These are phyloP conservation scores for Yarrowia sp. DNA, from an alignment of 805 yeast genomes.

Conservation along the genomic window DNA sequence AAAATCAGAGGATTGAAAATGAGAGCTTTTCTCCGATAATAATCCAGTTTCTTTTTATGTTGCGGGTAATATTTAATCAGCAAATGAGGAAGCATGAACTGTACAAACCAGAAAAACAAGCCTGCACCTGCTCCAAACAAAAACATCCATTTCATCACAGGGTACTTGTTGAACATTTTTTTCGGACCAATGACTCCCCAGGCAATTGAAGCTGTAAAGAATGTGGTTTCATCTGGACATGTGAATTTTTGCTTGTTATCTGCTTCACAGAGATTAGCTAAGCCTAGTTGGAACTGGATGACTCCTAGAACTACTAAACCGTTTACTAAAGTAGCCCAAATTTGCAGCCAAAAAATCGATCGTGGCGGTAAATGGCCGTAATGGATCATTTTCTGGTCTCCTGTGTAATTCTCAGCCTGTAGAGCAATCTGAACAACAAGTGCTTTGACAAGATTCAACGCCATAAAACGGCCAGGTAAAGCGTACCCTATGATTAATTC, in stretches of 20 bases:
- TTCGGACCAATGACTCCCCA: constrained; percentile 51
- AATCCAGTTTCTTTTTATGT: background rate
- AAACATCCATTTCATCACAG: constrained; percentile 49
- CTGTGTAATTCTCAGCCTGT: constrained; percentile 57
- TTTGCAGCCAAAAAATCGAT: constrained; percentile 50
- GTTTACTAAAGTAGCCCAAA: constrained; percentile 45
- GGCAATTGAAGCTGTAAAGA: constrained; percentile 48
- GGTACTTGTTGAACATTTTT: constrained; percentile 43
- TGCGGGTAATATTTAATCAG: background rate
- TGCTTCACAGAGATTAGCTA: constrained; percentile 32
- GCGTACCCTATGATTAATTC: constrained; percentile 65
- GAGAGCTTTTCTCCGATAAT: constrained; percentile 15
- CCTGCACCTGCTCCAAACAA: constrained; percentile 42
- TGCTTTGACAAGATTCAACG: constrained; percentile 52
- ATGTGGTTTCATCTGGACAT: constrained; percentile 43
- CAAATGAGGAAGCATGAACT: constrained; percentile 10
- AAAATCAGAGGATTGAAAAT: constrained; percentile 48
- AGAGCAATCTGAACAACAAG: constrained; percentile 46
- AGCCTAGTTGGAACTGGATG: constrained; percentile 37
- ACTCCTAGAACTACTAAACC: constrained; percentile 37
- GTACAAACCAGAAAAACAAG: constrained; percentile 32
- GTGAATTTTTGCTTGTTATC: constrained; percentile 37
- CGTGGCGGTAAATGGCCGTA: constrained; percentile 60
- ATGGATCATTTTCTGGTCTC: constrained; percentile 59
- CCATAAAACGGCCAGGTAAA: constrained; percentile 59